phyloP scores from a whole-genome alignment of 148 eudicot species.

The Amaranthus cruentus region DNA sequence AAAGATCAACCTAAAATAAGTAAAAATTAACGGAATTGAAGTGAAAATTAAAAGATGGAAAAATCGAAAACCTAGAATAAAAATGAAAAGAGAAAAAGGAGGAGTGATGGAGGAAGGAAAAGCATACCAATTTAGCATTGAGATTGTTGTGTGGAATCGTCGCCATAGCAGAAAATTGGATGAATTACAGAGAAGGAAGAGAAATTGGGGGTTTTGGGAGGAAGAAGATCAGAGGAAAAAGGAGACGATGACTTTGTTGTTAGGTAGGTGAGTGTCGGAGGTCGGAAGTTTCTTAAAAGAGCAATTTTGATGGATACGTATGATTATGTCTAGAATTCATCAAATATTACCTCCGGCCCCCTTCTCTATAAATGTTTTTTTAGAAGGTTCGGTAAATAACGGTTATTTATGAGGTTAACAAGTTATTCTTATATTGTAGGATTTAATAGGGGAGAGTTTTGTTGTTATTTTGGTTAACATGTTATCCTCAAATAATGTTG shows the following conservation, averaged over 20 bases:
- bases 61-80: constrained; percentile 4
- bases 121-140: constrained; percentile 70
- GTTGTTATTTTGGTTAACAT: too few species aligned
- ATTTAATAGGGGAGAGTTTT: too few species aligned
- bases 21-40: neutral
- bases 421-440: too few species aligned
- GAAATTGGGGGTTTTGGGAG: neutral
- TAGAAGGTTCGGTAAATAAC: too few species aligned
- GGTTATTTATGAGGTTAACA: too few species aligned
- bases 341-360: too few species aligned
- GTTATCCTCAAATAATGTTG: too few species aligned
- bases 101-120: neutral
- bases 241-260: constrained; percentile 16
- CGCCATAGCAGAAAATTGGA: constrained; percentile 44
- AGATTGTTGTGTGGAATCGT: constrained; percentile 69
- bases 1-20: neutral
- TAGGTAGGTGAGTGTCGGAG: neutral
- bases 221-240: neutral
- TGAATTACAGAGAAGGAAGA: neutral
- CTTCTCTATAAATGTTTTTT: too few species aligned
- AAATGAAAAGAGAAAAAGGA: neutral
- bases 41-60: neutral
- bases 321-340: too few species aligned
- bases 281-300: neutral
- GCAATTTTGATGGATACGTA: constrained; percentile 2